phyloP scores from a whole-genome alignment of 768 basidiomycete species.

The Glaciozyma martinii region DNA sequence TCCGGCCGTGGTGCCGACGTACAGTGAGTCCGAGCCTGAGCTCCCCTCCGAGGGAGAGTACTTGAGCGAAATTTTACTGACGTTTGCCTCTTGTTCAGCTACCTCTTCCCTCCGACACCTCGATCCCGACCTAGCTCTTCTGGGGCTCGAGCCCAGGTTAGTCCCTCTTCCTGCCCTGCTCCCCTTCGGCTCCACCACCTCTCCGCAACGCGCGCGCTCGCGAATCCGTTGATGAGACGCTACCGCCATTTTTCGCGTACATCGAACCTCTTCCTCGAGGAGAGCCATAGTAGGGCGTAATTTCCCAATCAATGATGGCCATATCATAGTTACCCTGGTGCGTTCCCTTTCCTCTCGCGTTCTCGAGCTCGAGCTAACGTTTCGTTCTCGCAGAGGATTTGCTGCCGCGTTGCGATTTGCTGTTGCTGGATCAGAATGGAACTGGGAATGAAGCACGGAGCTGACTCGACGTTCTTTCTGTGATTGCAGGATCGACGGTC shows the following conservation, averaged over 20 bases:
- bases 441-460: too few species aligned
- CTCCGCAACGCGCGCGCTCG: not conserved
- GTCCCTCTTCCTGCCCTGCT: not conserved
- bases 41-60: not conserved
- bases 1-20: too few species aligned
- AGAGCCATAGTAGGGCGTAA: constrained; percentile 18
- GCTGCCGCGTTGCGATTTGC: not conserved
- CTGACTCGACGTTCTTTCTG: too few species aligned
- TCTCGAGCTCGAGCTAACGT: not conserved
- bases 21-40: not conserved
- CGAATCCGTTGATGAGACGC: constrained; percentile 21
- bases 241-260: constrained; percentile 27
- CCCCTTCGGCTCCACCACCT: not conserved
- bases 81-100: not conserved
- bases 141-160: not conserved
- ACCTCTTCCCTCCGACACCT: not conserved
- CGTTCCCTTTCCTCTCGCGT: not conserved
- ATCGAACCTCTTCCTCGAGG: constrained; percentile 26
- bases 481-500: too few species aligned
- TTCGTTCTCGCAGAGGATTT: not conserved
- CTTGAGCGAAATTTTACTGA: not conserved
- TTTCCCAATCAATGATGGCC: constrained; percentile 13
- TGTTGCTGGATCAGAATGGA: too few species aligned
- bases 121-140: not conserved
- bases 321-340: constrained; percentile 30